A percentile compares a stretch with the other conserved stretches of the same genome.
phyloP scores from a whole-genome alignment of 768 basidiomycete genomes.

The Mycena leptocephala region DNA sequence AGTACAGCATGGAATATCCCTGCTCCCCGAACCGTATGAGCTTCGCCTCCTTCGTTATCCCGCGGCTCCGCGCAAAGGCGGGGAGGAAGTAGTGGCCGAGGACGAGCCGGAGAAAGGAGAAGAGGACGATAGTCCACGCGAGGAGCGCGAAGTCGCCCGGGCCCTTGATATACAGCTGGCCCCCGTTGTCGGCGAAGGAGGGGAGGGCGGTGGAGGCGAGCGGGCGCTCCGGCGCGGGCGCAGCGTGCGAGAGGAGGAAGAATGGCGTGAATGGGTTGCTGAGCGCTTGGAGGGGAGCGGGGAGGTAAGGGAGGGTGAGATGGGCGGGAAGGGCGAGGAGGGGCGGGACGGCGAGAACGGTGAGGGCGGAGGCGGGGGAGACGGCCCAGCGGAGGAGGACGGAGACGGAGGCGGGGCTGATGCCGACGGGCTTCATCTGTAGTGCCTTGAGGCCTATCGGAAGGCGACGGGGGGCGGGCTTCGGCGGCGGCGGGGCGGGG shows the following conservation, averaged over 20 bases:
- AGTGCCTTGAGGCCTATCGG: background rate
- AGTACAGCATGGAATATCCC: conserved; percentile 78
- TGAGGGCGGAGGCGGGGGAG: background rate
- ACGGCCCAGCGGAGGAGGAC: background rate
- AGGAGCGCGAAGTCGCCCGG: background rate
- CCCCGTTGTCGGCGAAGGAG: background rate
- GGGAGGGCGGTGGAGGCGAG: background rate
- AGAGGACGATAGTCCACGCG: background rate
- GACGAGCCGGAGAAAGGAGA: background rate
- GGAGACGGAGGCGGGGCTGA: background rate
- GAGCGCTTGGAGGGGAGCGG: background rate
- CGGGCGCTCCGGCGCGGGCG: background rate
- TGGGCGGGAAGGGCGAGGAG: background rate
- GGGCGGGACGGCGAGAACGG: background rate
- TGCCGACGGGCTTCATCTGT: too few species aligned
- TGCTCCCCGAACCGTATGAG: conserved; percentile 81
- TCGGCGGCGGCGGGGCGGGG: too few species aligned
- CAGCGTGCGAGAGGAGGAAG: conserved; percentile 12
- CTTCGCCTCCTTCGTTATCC: conserved; percentile 67
- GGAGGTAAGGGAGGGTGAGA: background rate
- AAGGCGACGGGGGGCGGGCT: too few species aligned
- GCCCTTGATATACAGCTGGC: background rate
- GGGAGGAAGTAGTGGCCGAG: background rate
- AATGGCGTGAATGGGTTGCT: conserved; percentile 1
- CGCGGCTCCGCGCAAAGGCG: conserved; percentile 48